These are phyloP conservation scores for Lactarius sanguifluus DNA, from an alignment of 768 basidiomycete genomes.

Conservation along the genomic window DNA sequence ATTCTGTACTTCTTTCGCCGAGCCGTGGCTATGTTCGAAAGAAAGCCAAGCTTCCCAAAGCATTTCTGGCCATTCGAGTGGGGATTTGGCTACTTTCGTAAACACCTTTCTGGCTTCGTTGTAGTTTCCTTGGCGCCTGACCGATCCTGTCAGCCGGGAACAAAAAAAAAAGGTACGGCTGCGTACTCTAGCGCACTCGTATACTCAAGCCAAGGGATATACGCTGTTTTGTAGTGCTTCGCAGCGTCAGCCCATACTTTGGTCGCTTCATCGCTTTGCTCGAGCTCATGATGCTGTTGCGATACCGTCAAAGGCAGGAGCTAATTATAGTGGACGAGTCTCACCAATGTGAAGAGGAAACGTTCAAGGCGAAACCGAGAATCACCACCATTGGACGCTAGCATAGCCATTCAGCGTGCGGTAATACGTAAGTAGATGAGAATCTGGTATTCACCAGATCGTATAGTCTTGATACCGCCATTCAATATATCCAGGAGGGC, in stretches of 20 bases:
- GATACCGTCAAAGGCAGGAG: neutral
- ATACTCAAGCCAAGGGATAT: slow-evolving; percentile 72
- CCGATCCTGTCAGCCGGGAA: slow-evolving; percentile 9
- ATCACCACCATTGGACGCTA: slow-evolving; percentile 71
- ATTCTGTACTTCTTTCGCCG: slow-evolving; percentile 60
- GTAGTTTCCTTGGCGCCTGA: slow-evolving; percentile 52
- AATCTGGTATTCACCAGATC: slow-evolving; percentile 13
- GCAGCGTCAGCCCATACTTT: slow-evolving; percentile 64
- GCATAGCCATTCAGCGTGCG: neutral
- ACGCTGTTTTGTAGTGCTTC: slow-evolving; percentile 68
- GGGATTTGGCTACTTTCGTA: slow-evolving; percentile 61
- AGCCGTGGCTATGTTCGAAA: slow-evolving; percentile 87
- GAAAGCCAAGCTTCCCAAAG: slow-evolving; percentile 86
- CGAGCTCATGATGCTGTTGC: slow-evolving; percentile 46
- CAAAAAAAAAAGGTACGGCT: neutral
- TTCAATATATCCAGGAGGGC: slow-evolving; percentile 48
- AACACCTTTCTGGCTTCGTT: slow-evolving; percentile 68
- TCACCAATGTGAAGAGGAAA: slow-evolving; percentile 71
- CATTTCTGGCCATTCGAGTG: slow-evolving; percentile 93
- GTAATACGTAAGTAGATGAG: slow-evolving; percentile 4
- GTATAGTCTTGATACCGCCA: slow-evolving; percentile 19
- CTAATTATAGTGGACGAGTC: slow-evolving; percentile 44
- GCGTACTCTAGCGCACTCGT: slow-evolving; percentile 72
- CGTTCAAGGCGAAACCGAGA: slow-evolving; percentile 79
- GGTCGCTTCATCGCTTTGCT: slow-evolving; percentile 35